Evolutionary conservation across 2,329 filamentous ascomycete genomes (phyloP).

Genomic region (Colletotrichum tanaceti): DNA sequence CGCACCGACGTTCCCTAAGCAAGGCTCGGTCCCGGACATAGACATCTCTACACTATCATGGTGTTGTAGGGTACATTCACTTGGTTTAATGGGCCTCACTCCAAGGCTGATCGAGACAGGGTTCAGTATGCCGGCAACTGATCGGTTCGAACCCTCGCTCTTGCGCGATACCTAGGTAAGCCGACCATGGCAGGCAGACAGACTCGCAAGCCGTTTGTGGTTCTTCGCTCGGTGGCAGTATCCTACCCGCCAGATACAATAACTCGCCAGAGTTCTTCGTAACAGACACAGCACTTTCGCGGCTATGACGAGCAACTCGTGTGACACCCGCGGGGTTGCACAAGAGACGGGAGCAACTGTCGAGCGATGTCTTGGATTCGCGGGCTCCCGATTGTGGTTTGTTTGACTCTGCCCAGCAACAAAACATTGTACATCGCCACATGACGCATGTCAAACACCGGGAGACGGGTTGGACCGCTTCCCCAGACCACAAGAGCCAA

Average conservation of each 20-base stretch:
- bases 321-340: not conserved
- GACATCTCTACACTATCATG: not conserved
- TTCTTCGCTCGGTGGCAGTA: not conserved
- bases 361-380: not conserved
- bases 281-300: not conserved
- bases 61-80: too few relatives aligned
- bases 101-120: not conserved
- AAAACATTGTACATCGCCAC: not conserved
- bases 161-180: not conserved
- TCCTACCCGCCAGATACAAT: not conserved
- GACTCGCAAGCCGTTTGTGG: not conserved
- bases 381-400: not conserved
- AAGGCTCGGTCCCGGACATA: not conserved
- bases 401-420: not conserved
- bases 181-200: not conserved
- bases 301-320: not conserved
- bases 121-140: not conserved
- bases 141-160: not conserved
- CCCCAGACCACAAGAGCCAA: not conserved
- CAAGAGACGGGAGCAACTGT: conserved; percentile 20
- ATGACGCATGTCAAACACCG: not conserved
- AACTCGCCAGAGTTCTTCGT: not conserved
- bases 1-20: not conserved
- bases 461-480: not conserved
- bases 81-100: not conserved